Conservation (phyloP, 352 stramenopile genomes). For the Phytophthora chlamydospora region DNA sequence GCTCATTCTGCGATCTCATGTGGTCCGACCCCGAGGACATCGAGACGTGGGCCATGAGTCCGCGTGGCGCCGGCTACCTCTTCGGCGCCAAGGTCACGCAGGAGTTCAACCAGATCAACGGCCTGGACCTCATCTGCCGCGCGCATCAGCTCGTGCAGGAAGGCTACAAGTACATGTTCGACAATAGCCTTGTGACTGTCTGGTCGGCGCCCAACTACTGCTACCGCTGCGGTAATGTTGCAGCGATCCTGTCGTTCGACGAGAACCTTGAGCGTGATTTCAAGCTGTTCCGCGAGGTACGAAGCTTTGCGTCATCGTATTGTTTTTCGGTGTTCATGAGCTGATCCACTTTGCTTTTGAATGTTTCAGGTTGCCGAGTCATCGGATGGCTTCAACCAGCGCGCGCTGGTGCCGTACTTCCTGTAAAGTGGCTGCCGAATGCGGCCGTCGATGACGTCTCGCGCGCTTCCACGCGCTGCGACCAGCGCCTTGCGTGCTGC, state of each 20-base stretch:
- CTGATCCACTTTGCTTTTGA: slow-evolving; percentile 10
- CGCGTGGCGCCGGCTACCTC: slow-evolving; percentile 87
- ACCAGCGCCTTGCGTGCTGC: slow-evolving; percentile 22
- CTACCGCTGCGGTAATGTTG: slow-evolving; percentile 87
- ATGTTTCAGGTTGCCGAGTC: slow-evolving; percentile 77
- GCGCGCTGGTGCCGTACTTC: slow-evolving; percentile 86
- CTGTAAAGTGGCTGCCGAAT: slow-evolving; percentile 58
- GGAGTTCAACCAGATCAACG: slow-evolving; percentile 93
- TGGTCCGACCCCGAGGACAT: slow-evolving; percentile 98
- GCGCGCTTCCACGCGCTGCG: slow-evolving; percentile 7
- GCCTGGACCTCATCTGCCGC: slow-evolving; percentile 88
- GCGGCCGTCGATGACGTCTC: slow-evolving; percentile 19
- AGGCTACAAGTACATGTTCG: slow-evolving; percentile 94
- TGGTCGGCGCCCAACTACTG: slow-evolving; percentile 89
- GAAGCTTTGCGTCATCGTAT: slow-evolving; percentile 11
- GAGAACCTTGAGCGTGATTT: slow-evolving; percentile 89
- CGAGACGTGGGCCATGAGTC: slow-evolving; percentile 90
- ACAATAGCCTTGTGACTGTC: slow-evolving; percentile 85
- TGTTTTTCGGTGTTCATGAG: slow-evolving; percentile 22
- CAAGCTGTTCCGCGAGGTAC: slow-evolving; percentile 89
- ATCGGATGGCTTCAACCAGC: slow-evolving; percentile 77
- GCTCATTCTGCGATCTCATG: slow-evolving; percentile 98
- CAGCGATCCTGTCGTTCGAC: slow-evolving; percentile 82
- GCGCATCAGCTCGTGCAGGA: slow-evolving; percentile 91
- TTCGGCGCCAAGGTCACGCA: slow-evolving; percentile 89